These are phyloP conservation scores for Yamadazyma olivae DNA, from an alignment of 805 yeast species.

Conservation along the genomic window DNA sequence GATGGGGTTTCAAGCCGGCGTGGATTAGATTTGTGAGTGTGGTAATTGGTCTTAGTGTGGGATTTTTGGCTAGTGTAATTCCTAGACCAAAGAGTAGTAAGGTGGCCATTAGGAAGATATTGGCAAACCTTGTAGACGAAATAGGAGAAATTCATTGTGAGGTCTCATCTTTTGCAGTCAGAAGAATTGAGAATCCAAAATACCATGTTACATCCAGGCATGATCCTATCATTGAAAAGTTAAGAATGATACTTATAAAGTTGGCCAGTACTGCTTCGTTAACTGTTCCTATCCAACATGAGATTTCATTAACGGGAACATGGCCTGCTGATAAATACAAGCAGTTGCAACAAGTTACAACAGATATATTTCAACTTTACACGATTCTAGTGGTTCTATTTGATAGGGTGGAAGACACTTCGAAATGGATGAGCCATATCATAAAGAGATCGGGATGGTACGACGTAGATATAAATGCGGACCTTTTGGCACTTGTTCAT, in stretches of 20 bases:
- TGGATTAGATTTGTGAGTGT: slow-evolving; percentile 25
- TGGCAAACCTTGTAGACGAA: slow-evolving; percentile 21
- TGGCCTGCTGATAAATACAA: slow-evolving; percentile 30
- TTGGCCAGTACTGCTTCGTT: slow-evolving; percentile 19
- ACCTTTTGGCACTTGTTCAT: slow-evolving; percentile 24
- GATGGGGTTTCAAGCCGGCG: slow-evolving; percentile 27
- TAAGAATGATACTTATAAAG: slow-evolving; percentile 18
- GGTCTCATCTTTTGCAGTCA: slow-evolving; percentile 23
- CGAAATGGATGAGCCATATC: slow-evolving; percentile 24
- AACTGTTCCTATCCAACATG: slow-evolving; percentile 25
- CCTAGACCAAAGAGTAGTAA: slow-evolving; percentile 29
- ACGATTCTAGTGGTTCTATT: slow-evolving; percentile 19
- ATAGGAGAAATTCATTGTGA: slow-evolving; percentile 28
- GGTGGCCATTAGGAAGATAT: slow-evolving; percentile 20
- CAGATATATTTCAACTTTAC: slow-evolving; percentile 26
- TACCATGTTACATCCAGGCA: slow-evolving; percentile 18
- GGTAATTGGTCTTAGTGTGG: slow-evolving; percentile 26
- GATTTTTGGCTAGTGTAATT: slow-evolving; percentile 26
- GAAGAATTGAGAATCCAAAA: slow-evolving; percentile 18
- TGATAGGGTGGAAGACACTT: slow-evolving; percentile 24
- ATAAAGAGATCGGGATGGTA: slow-evolving; percentile 29
- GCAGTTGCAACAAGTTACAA: slow-evolving; percentile 18
- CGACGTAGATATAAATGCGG: slow-evolving; percentile 23
- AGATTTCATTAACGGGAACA: slow-evolving; percentile 25
- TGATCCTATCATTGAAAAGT: slow-evolving; percentile 19